phyloP scores from a whole-genome alignment of 176 grass and related monocot species.

The Rhynchospora tenuis region DNA sequence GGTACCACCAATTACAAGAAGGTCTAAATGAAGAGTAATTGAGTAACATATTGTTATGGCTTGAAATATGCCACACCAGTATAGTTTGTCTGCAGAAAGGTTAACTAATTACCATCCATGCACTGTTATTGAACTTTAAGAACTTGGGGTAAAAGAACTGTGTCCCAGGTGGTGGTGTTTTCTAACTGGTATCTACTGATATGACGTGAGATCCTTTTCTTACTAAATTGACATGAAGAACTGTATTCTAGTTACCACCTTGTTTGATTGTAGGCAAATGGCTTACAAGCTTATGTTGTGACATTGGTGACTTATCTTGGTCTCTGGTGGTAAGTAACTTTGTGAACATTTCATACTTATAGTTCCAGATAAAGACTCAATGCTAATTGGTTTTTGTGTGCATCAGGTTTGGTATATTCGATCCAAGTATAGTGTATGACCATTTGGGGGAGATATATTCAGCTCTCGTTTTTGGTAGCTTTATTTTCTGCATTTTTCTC shows the following conservation, averaged over 20 bases:
- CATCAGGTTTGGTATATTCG: conserved; percentile 75
- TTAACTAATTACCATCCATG: neutral
- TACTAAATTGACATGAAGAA: neutral
- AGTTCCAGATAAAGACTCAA: neutral
- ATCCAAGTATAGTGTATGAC: conserved; percentile 88
- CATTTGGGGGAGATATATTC: conserved; percentile 95
- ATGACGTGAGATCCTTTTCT: neutral
- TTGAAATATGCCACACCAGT: neutral
- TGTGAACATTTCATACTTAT: neutral
- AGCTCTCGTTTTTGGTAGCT: conserved; percentile 83
- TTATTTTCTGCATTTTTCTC: conserved; percentile 87
- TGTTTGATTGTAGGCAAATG: conserved; percentile 68
- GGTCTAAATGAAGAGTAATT: neutral
- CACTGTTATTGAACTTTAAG: neutral
- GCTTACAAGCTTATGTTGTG: conserved; percentile 91
- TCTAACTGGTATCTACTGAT: neutral
- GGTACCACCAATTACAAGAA: neutral
- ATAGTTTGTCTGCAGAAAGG: neutral
- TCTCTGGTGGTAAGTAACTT: conserved; percentile 86
- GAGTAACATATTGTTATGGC: neutral
- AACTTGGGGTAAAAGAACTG: neutral
- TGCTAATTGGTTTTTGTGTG: neutral
- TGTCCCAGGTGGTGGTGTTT: neutral
- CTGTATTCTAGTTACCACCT: neutral
- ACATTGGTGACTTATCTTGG: conserved; percentile 72